Evolutionary conservation across 176 grass and related monocot genomes (phyloP).

Genomic region (Miscanthus lutarioriparius): DNA sequence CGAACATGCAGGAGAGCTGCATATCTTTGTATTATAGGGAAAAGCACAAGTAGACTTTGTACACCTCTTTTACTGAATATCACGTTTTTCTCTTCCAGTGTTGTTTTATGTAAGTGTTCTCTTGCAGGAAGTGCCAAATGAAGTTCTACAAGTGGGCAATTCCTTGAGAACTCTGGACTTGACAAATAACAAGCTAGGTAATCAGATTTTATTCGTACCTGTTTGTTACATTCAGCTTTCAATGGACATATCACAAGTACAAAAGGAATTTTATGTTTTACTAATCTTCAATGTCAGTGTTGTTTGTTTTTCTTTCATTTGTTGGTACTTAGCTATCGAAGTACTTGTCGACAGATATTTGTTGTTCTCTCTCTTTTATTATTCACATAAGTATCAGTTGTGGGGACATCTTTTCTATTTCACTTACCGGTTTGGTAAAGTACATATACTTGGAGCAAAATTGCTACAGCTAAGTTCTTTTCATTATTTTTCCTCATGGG

Average conservation of each 20-base stretch:
- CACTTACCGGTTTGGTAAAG: not conserved
- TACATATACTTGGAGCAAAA: slow-evolving; percentile 5
- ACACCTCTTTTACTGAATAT: slow-evolving; percentile 4
- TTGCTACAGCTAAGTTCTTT: not conserved
- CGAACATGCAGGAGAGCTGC: too few species aligned
- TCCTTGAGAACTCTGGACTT: slow-evolving; percentile 91
- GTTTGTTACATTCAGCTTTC: slow-evolving; percentile 8
- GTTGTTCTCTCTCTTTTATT: not conserved
- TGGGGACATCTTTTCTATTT: not conserved
- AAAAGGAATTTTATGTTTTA: not conserved
- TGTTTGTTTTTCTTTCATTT: slow-evolving; percentile 20
- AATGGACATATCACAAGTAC: not conserved
- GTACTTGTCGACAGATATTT: not conserved
- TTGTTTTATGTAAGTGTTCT: slow-evolving; percentile 29
- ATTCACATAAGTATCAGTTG: not conserved
- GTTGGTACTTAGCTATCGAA: not conserved
- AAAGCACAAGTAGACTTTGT: not conserved
- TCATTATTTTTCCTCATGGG: not conserved
- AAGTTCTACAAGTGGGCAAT: slow-evolving; percentile 81
- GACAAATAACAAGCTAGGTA: slow-evolving; percentile 99
- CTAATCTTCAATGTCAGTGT: not conserved
- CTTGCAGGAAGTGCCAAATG: slow-evolving; percentile 71
- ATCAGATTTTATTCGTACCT: not conserved
- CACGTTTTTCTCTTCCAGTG: slow-evolving; percentile 9
- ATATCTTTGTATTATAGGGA: too few species aligned